Percentiles rank a stretch among this genome's conserved stretches.
Evolutionary conservation across 2,329 filamentous ascomycete genomes (phyloP).

Genomic region (Nemania sp.): DNA sequence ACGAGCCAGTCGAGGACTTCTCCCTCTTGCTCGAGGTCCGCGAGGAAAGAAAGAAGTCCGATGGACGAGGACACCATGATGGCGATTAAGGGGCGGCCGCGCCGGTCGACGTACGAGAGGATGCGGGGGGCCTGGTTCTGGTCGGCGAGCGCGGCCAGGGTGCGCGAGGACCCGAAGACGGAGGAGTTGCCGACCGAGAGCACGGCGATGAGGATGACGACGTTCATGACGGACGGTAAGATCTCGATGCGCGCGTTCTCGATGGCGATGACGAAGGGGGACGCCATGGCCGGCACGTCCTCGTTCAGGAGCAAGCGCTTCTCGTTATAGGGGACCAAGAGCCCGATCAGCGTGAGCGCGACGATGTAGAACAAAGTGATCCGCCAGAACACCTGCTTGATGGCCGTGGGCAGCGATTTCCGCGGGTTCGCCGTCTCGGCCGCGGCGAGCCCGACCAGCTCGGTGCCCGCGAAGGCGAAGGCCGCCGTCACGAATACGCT

Average conservation of each 20-base stretch:
- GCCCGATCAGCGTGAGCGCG: slow-evolving; percentile 76
- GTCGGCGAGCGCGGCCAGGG: slow-evolving; percentile 85
- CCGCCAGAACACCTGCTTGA: slow-evolving; percentile 95
- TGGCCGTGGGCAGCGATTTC: slow-evolving; percentile 80
- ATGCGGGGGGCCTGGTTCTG: slow-evolving; percentile 79
- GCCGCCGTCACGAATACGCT: slow-evolving; percentile 76
- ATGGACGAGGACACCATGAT: slow-evolving; percentile 68
- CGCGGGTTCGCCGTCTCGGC: slow-evolving; percentile 79
- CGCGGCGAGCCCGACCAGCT: slow-evolving; percentile 75
- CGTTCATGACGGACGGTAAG: slow-evolving; percentile 88
- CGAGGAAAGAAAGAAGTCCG: slow-evolving; percentile 78
- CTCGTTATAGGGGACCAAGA: slow-evolving; percentile 78
- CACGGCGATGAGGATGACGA: slow-evolving; percentile 89
- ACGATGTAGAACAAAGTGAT: slow-evolving; percentile 90
- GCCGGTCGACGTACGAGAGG: slow-evolving; percentile 79
- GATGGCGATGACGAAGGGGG: slow-evolving; percentile 93
- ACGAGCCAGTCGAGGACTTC: slow-evolving; percentile 79
- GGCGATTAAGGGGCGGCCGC: slow-evolving; percentile 76
- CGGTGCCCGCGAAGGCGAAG: slow-evolving; percentile 76
- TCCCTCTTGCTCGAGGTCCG: slow-evolving; percentile 61
- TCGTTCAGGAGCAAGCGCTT: slow-evolving; percentile 61
- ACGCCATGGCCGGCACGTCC: slow-evolving; percentile 67
- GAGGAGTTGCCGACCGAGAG: slow-evolving; percentile 90
- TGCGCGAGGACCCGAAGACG: slow-evolving; percentile 88
- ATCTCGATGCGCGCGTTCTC: slow-evolving; percentile 76